Evolutionary conservation across 306 rosid genomes (phyloP), one percentile per base, ranked within the genome.

Genomic region (Corylus americana): DNA sequence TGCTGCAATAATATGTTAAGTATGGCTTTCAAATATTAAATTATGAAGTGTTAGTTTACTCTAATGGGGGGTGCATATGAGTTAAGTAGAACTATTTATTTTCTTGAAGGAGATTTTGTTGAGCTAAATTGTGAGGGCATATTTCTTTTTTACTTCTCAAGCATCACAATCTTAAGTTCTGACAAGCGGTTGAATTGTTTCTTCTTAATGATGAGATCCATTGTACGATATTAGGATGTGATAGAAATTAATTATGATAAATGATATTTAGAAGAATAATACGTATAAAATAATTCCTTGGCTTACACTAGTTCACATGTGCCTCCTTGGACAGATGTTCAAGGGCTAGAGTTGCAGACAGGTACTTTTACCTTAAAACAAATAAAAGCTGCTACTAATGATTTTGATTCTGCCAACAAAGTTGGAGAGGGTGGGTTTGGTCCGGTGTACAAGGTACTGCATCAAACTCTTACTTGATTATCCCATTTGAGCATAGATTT

Each of bases 341-440:
- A 68, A 59, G 86, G 84, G 11, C 57, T 71, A 77, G 91, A 89
- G 73, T 44, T 81, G 51, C 88, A 86, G 82, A 77, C 79, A 3
- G 93, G 91, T 49, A 83, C 55, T 80, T 89, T 91, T 81, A 88
- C 88, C 73, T 74, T 91, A 73, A 83, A 88, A 68, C 93, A 86
- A 77, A 63, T 89, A 80, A 80, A 78, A 78, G 88, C 83, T 42
- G 93, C 93, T 50, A 89, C 97, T 12, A 31, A 86, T 18, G 76
- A 89, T 78, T 91, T 91, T 27, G 70, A 89, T 83, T 62, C 53
- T 14, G 55, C 25, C 74, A 89, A 91, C 82, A 91, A 89, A 79
- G 82, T 91, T 51, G 96, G 96, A 74, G 92, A 91, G 86, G 93
- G 92, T 17, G 93, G 93, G 69, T 91, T 91, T 72, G 96, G 91